A percentile compares a stretch with the other conserved stretches of the same genome.
Conservation (phyloP, 257 asterid genomes). For the Plantago elongata region DNA sequence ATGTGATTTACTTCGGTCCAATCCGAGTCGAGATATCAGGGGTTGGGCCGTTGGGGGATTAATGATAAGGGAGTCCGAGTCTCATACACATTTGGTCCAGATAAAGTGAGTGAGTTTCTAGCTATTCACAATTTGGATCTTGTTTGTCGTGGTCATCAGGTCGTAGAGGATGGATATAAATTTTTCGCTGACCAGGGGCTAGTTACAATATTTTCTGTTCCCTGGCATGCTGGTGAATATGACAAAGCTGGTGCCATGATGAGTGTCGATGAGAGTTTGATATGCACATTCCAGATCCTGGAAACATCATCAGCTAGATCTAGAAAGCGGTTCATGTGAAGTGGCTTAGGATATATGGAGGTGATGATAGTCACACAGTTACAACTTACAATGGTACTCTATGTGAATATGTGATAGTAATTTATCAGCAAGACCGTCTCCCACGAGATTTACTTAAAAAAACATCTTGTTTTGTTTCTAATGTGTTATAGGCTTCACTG, state of each 20-base stretch:
- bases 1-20: not conserved
- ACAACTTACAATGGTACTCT: no score
- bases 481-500: no score
- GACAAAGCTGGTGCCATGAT: no score
- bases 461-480: no score
- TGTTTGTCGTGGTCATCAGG: constrained; percentile 30
- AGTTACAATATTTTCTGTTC: constrained; percentile 80
- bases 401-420: no score
- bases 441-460: no score
- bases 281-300: no score
- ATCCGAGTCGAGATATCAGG: not conserved
- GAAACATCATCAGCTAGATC: no score
- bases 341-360: no score
- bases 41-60: not conserved
- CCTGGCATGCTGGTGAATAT: constrained; percentile 80
- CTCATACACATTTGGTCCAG: not conserved
- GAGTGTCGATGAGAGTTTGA: no score
- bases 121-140: not conserved
- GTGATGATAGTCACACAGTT: no score
- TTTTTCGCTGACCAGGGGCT: constrained; percentile 80
- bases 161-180: constrained; percentile 82
- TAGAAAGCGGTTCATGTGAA: constrained; percentile 12
- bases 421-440: no score
- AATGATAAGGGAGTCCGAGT: not conserved
- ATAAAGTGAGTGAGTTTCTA: not conserved